Base-by-base conservation (phyloP, 2,329 filamentous ascomycete species). In the Leptographium lundbergii region DNA sequence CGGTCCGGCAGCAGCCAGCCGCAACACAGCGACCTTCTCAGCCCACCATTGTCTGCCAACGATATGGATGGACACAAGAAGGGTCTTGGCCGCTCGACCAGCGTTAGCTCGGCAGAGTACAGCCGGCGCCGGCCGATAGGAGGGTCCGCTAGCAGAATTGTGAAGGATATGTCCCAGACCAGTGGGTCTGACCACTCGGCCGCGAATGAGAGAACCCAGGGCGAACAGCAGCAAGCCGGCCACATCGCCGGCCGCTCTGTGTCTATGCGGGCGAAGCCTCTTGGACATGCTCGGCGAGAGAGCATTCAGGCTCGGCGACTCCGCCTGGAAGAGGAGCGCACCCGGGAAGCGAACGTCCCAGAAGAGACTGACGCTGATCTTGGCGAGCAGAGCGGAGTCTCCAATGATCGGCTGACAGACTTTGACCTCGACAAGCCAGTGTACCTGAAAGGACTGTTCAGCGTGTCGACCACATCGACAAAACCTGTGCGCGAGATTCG, bases 381-480 rank as follows among this genome's bases (percentile, higher is more conserved):
- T 29, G 82, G 80, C 22, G 80, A 84, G 60, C 76, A 77, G 39
- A 85, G 81, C 60, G 81, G 81, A 4, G 71, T 78, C 32, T 86
- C 83, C 10, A 82, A 79, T 2, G 83, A 86, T 48, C 74, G 81
- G 27, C 71, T 86, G 11, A 80, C 83, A 62, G 84, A 82, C 65
- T 85, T 87, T 6, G 90, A 95, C 65, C 82, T 92, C 61, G 86
- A 92, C 57, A 96, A 96, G 70, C 94, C 94, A 0, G 94, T 97
- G 3, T 97, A 88, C 70, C 81, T 99, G 60, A 99, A 97, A 72
- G 94, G 94, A 5, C 79, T 99, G 22, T 97, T 99, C 74, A 97
- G 92, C 67, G 94, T 97, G 58, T 95, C 90, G 4, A 99, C 94
- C 0, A 99, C 94, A 7, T 96, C 91, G 60, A 94, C 86, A 68